Percentiles rank a stretch among this genome's conserved stretches.
Conservation (phyloP, 2,329 filamentous ascomycete species). For the Onygenales sp. region DNA sequence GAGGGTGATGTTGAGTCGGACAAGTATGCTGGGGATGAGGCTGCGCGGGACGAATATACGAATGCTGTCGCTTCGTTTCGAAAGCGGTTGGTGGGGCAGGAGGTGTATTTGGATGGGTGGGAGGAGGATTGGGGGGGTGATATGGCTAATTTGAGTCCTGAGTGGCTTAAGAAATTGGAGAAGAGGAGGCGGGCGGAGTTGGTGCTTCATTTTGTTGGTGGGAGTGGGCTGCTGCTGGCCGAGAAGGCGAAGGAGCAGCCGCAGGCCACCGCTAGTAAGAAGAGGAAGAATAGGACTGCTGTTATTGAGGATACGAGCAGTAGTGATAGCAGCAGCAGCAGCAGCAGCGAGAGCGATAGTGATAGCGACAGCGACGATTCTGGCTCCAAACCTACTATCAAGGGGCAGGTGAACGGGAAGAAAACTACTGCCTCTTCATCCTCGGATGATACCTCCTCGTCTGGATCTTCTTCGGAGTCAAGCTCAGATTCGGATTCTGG, state of each 20-base stretch:
- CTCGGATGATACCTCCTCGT: neutral
- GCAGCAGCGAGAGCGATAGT: constrained; percentile 15
- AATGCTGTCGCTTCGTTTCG: constrained; percentile 44
- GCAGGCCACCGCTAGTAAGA: constrained; percentile 5
- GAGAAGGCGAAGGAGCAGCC: neutral
- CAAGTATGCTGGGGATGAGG: constrained; percentile 8
- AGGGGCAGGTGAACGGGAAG: neutral
- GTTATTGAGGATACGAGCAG: constrained; percentile 33
- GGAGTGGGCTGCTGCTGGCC: constrained; percentile 6
- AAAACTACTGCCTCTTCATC: neutral
- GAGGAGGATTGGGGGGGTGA: constrained; percentile 17
- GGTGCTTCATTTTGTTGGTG: constrained; percentile 25
- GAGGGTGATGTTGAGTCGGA: constrained; percentile 19
- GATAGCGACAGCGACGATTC: constrained; percentile 12
- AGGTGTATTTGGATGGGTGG: constrained; percentile 16
- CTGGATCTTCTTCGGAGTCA: neutral
- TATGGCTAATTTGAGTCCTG: constrained; percentile 8
- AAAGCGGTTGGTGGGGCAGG: constrained; percentile 17
- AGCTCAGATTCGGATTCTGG: constrained; percentile 4
- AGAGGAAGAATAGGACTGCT: constrained; percentile 26
- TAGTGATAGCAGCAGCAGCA: constrained; percentile 25
- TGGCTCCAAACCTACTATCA: neutral
- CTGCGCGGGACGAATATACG: constrained; percentile 28
- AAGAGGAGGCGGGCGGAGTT: constrained; percentile 30
- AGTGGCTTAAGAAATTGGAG: constrained; percentile 19